Percentiles rank a stretch among this genome's conserved stretches.
These are phyloP conservation scores for Colletotrichum acutatum DNA, from an alignment of 2,329 filamentous ascomycete genomes.

Conservation along the genomic window DNA sequence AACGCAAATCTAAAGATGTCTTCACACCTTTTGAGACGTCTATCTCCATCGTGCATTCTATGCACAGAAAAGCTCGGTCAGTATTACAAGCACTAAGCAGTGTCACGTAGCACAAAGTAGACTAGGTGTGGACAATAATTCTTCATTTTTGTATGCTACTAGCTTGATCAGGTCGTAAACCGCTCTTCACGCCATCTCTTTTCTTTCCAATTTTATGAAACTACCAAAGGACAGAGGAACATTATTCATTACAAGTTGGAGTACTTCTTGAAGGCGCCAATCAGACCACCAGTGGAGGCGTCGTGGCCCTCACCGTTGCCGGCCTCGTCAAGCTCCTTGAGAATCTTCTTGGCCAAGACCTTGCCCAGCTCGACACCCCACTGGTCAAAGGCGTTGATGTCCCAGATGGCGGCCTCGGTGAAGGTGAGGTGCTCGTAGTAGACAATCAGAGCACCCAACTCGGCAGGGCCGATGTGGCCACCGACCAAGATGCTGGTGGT, in stretches of 20 bases:
- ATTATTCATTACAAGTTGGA: slow-evolving; percentile 56
- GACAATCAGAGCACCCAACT: slow-evolving; percentile 93
- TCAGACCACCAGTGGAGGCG: slow-evolving; percentile 86
- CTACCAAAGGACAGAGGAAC: slow-evolving; percentile 11
- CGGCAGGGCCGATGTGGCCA: slow-evolving; percentile 91
- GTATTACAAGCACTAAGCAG: background rate
- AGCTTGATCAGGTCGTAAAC: slow-evolving; percentile 9
- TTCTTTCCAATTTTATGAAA: slow-evolving; percentile 23
- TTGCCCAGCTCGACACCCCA: slow-evolving; percentile 99
- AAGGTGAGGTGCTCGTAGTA: slow-evolving; percentile 99
- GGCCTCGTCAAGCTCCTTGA: slow-evolving; percentile 83
- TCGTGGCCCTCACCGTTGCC: slow-evolving; percentile 82
- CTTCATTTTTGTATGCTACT: background rate
- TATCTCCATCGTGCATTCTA: background rate
- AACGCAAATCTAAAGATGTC: background rate
- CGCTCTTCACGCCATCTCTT: background rate
- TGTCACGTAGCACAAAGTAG: background rate
- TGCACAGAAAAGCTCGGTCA: background rate
- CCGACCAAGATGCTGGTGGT: slow-evolving; percentile 93
- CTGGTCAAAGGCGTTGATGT: slow-evolving; percentile 99
- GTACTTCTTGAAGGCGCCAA: slow-evolving; percentile 90
- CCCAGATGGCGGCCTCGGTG: slow-evolving; percentile 97
- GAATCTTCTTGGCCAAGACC: slow-evolving; percentile 92
- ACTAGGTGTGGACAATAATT: background rate
- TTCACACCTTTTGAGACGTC: background rate